Percentiles rank a stretch among this genome's conserved stretches.
Conservation (phyloP, 345 rosid genomes). For the Populus pruinosa region DNA sequence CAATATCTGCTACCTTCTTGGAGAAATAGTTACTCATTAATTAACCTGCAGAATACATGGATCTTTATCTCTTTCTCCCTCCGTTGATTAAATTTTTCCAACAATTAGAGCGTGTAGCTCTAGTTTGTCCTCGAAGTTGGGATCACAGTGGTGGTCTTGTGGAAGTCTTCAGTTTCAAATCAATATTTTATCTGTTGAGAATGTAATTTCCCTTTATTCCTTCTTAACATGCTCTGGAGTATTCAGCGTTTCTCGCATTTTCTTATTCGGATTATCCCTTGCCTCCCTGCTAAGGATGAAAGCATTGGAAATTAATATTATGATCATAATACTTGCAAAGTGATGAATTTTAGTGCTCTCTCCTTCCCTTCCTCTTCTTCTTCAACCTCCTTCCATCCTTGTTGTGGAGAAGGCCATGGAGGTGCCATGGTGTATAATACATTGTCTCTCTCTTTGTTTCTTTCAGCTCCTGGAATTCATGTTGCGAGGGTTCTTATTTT, state of each 20-base stretch:
- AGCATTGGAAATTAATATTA: neutral
- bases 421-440: neutral
- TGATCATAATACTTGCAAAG: neutral
- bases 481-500: neutral
- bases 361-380: neutral
- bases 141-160: neutral
- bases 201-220: neutral
- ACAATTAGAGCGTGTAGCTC: neutral
- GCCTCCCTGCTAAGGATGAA: neutral
- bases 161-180: neutral
- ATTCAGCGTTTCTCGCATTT: neutral
- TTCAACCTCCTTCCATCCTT: neutral
- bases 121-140: neutral
- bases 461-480: neutral
- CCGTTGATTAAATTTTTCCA: neutral
- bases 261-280: too few species aligned
- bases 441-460: neutral
- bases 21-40: neutral
- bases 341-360: neutral
- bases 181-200: neutral
- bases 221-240: neutral
- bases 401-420: neutral
- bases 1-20: neutral
- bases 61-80: neutral
- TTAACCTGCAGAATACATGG: neutral